Evolutionary conservation across 352 stramenopile species (phyloP).

Genomic region (Globisporangium middletonii): DNA sequence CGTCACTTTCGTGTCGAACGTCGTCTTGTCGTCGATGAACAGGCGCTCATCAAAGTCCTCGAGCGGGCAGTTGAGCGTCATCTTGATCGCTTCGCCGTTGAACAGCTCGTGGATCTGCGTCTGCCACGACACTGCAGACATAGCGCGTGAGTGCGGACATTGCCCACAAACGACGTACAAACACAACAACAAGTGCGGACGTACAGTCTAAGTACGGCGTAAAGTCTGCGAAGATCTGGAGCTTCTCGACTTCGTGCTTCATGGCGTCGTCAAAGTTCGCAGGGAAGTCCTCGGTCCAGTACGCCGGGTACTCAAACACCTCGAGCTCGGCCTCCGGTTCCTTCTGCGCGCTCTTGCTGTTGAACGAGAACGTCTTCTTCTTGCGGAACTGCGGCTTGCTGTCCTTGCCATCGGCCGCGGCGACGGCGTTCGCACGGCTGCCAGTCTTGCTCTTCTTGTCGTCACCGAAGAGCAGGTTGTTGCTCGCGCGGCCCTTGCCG

Average conservation of each 20-base stretch:
- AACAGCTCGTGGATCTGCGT: constrained; percentile 73
- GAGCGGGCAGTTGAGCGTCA: constrained; percentile 70
- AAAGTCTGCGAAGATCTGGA: constrained; percentile 79
- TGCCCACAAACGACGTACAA: not conserved
- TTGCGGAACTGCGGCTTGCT: constrained; percentile 22
- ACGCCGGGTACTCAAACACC: constrained; percentile 66
- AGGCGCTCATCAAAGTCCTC: constrained; percentile 81
- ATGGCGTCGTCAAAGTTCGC: constrained; percentile 64
- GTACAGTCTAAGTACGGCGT: constrained; percentile 59
- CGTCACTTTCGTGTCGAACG: constrained; percentile 74
- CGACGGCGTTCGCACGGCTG: constrained; percentile 2
- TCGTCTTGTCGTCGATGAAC: constrained; percentile 75
- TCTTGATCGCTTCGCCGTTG: constrained; percentile 55
- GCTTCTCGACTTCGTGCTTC: constrained; percentile 86
- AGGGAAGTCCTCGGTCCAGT: constrained; percentile 74
- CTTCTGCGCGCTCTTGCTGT: constrained; percentile 24
- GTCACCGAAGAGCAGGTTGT: constrained; percentile 24
- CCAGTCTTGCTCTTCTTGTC: constrained; percentile 8
- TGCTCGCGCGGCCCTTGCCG: constrained; percentile 23
- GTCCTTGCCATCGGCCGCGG: constrained; percentile 12
- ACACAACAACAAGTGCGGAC: constrained; percentile 9
- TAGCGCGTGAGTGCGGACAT: not conserved
- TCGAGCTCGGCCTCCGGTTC: constrained; percentile 40
- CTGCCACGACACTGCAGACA: constrained; percentile 54
- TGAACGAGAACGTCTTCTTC: constrained; percentile 72